These are phyloP conservation scores for Cryptococcus floricola DNA, from an alignment of 1,284 basidiomycete genomes.

Conservation along the genomic window DNA sequence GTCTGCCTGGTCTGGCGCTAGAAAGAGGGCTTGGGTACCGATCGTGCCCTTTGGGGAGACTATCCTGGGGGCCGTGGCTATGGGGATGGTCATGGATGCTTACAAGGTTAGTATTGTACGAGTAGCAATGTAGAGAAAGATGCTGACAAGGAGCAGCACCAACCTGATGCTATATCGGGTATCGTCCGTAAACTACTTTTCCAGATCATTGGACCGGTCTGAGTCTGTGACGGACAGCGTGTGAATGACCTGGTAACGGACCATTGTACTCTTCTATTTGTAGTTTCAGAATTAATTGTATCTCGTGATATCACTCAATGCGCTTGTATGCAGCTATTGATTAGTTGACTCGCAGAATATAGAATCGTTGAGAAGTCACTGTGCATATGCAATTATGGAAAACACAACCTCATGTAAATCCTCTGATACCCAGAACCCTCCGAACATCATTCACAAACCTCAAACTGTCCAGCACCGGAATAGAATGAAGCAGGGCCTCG, in stretches of 20 bases:
- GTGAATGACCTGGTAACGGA: no score
- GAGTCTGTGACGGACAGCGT: neutral
- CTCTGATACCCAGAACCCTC: slow-evolving; percentile 74
- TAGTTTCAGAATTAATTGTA: no score
- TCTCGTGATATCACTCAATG: no score
- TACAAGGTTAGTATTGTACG: slow-evolving; percentile 43
- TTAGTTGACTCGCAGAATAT: no score
- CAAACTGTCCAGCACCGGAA: slow-evolving; percentile 91
- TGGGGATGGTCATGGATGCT: slow-evolving; percentile 87
- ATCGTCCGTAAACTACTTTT: slow-evolving; percentile 82
- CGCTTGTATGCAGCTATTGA: no score
- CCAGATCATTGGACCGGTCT: slow-evolving; percentile 77
- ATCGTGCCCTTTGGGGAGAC: slow-evolving; percentile 61
- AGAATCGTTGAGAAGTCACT: no score
- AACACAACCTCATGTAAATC: slow-evolving; percentile 28
- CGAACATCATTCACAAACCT: slow-evolving; percentile 95
- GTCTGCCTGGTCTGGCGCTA: slow-evolving; percentile 75
- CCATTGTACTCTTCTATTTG: no score
- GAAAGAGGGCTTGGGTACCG: slow-evolving; percentile 73
- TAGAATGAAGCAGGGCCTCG: slow-evolving; percentile 89
- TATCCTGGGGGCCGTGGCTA: slow-evolving; percentile 66
- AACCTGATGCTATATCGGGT: slow-evolving; percentile 82
- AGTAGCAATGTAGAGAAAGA: neutral
- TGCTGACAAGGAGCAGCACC: slow-evolving; percentile 58
- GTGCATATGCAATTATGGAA: no score